Base-by-base conservation (phyloP, 495 filamentous ascomycete species). In the Penicillium manginii region DNA sequence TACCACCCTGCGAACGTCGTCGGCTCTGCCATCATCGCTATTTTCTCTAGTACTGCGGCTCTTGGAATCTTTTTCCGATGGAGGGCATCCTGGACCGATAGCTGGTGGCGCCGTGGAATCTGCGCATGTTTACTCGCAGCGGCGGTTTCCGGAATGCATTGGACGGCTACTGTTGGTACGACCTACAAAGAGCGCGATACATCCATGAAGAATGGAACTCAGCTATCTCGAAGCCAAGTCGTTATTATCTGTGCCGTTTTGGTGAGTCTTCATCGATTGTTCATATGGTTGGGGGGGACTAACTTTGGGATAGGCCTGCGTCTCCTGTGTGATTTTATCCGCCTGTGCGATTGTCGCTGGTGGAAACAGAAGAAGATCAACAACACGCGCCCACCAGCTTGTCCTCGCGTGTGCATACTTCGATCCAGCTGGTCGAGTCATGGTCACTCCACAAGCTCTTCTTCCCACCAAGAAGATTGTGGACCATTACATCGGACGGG, bases 91-190 rank as follows among this genome's bases (percentile, higher is more conserved):
- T 96, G 93, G 90, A 90, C 86, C 18, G 88, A 88, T 68, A 82
- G 77, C 14, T 90, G 86, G 86, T 91, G 85, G 87, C 90, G 89
- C 62, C 78, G 91, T 57, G 66, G 78, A 19, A 53, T 86, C 3
- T 90, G 85, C 62, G 90, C 88, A 7, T 67, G 82, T 22, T 53
- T 92, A 7, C 76, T 96, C 35, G 88, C 90, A 22, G 73, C 79
- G 14, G 89, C 88, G 35, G 91, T 93, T 3, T 91, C 85, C 18
- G 91, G 89, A 2, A 94, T 96, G 91, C 91, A 96, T 66, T 97
- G 91, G 90, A 86, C 86, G 17, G 91, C 90, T 14, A 80, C 87
- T 3, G 73, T 86, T 14, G 91, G 92, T 7, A 93, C 90, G 1
- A 51, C 65, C 3, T 94, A 92, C 66, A 73, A 67, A n/a, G 60